These are phyloP conservation scores for Gossypium gossypioides DNA, from an alignment of 441 rosid genomes.

Conservation along the genomic window DNA sequence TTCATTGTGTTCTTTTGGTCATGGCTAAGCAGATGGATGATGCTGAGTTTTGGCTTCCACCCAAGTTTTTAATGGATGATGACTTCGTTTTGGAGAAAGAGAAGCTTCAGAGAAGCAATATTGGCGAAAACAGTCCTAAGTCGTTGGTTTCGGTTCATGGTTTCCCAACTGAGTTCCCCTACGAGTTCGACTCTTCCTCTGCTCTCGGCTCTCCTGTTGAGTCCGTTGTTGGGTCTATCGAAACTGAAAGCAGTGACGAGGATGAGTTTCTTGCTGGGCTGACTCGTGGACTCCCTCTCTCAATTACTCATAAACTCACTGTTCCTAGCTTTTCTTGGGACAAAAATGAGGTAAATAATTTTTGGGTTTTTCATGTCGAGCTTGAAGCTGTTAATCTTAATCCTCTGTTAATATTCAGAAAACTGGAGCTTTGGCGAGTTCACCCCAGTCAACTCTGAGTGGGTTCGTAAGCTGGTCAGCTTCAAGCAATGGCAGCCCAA, in stretches of 20 bases:
- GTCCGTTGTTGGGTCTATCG: conserved; percentile 38
- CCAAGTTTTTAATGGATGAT: conserved; percentile 20
- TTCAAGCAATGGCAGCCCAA: conserved; percentile 59
- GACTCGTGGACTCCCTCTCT: conserved; percentile 52
- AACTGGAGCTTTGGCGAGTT: conserved; percentile 35
- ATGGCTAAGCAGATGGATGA: conserved; percentile 31
- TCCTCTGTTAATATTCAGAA: conserved; percentile 14
- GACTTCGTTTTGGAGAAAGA: conserved; percentile 16
- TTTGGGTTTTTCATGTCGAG: background rate
- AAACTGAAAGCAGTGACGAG: conserved; percentile 54
- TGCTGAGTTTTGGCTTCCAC: conserved; percentile 29
- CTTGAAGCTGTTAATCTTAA: background rate
- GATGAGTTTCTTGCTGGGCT: conserved; percentile 69
- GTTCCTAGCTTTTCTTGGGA: conserved; percentile 11
- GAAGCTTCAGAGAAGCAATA: background rate
- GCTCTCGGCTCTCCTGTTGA: conserved; percentile 46
- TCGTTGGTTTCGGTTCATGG: conserved; percentile 20
- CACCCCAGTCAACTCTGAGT: conserved; percentile 65
- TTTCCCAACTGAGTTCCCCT: conserved; percentile 72
- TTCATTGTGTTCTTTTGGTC: background rate
- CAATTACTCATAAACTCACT: conserved; percentile 41
- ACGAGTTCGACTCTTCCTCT: conserved; percentile 42
- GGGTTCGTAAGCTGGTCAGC: conserved; percentile 49
- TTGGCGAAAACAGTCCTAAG: conserved; percentile 12
- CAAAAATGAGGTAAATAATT: conserved; percentile 35